Percentiles rank a stretch among this genome's conserved stretches.
Conservation (phyloP, 495 filamentous ascomycete genomes). For the Pyrenopolyporus hunteri region DNA sequence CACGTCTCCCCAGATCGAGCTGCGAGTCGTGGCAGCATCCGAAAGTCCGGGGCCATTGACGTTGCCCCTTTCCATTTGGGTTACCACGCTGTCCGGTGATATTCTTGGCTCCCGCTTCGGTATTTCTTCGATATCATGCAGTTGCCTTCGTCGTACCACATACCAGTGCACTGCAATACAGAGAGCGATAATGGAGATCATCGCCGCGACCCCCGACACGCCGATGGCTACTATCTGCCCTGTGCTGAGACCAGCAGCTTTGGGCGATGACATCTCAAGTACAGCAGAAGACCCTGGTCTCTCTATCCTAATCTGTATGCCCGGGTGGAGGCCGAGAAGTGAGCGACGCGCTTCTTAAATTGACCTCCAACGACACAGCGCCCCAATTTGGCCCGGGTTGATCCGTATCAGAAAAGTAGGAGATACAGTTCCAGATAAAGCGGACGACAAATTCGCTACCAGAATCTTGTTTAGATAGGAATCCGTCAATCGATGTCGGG, state of each 20-base stretch:
- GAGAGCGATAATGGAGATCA: neutral
- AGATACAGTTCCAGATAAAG: neutral
- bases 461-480: neutral
- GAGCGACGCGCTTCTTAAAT: neutral
- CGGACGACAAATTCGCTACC: neutral
- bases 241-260: neutral
- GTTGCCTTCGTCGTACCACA: slow-evolving; percentile 4
- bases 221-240: slow-evolving; percentile 15
- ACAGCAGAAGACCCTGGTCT: neutral
- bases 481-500: neutral
- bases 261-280: slow-evolving; percentile 1
- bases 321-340: neutral
- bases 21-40: slow-evolving; percentile 7
- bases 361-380: neutral
- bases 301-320: no score
- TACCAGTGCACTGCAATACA: slow-evolving; percentile 16
- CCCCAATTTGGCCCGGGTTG: neutral
- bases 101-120: slow-evolving; percentile 1
- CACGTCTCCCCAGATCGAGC: slow-evolving; percentile 28
- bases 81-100: neutral
- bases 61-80: neutral
- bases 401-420: neutral
- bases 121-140: slow-evolving; percentile 1
- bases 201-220: neutral
- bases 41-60: slow-evolving; percentile 1